Conservation (phyloP, 2,329 filamentous ascomycete genomes). For the Colletotrichum acutatum region DNA sequence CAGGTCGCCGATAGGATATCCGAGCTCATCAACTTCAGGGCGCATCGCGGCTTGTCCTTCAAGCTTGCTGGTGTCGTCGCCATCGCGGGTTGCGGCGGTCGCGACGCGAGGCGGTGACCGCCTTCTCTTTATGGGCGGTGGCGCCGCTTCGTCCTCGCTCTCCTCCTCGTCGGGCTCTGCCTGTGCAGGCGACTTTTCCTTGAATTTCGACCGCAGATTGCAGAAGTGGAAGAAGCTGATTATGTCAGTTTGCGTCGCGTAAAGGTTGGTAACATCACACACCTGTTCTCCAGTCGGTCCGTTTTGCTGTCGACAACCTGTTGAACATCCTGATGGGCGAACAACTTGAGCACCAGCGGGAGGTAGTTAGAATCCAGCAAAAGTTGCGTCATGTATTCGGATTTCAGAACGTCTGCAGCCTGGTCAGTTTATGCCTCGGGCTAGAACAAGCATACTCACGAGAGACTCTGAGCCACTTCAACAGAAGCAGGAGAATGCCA, state of each 20-base stretch:
- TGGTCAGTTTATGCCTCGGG: neutral
- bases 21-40: slow-evolving; percentile 85
- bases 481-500: slow-evolving; percentile 84
- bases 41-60: slow-evolving; percentile 51
- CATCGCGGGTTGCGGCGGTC: slow-evolving; percentile 39
- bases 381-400: slow-evolving; percentile 94
- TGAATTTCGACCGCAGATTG: slow-evolving; percentile 70
- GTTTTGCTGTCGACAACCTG: slow-evolving; percentile 87
- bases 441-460: slow-evolving; percentile 67
- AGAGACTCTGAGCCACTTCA: slow-evolving; percentile 97
- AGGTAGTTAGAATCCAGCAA: slow-evolving; percentile 96
- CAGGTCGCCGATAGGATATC: slow-evolving; percentile 78
- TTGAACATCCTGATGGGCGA: slow-evolving; percentile 94
- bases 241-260: slow-evolving; percentile 6
- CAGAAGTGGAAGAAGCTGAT: slow-evolving; percentile 91
- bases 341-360: slow-evolving; percentile 90
- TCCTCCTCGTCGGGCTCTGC: slow-evolving; percentile 39
- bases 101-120: slow-evolving; percentile 55
- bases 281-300: slow-evolving; percentile 86
- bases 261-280: slow-evolving; percentile 44
- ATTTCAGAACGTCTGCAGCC: slow-evolving; percentile 84
- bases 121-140: slow-evolving; percentile 80
- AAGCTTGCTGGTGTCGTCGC: slow-evolving; percentile 42
- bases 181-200: slow-evolving; percentile 43
- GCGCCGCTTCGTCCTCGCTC: slow-evolving; percentile 81